Percentiles rank a stretch among this genome's conserved stretches.
Evolutionary conservation across 495 filamentous ascomycete genomes (phyloP).

Genomic region (Daldinia decipiens): DNA sequence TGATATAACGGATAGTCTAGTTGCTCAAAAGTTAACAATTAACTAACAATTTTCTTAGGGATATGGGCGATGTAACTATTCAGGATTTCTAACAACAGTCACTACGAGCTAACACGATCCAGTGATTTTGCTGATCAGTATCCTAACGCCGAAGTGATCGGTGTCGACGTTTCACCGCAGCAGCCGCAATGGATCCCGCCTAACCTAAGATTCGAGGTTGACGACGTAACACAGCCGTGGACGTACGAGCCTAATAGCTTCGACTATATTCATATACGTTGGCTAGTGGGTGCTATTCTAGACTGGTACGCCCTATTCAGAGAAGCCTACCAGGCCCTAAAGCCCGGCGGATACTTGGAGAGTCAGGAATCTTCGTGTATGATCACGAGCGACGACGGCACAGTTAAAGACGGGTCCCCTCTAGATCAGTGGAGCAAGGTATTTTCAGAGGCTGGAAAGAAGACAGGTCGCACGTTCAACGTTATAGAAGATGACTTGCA

Average conservation of each 20-base stretch:
- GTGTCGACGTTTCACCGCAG: constrained; percentile 66
- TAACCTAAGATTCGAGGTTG: constrained; percentile 65
- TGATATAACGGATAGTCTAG: neutral
- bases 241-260: constrained; percentile 55
- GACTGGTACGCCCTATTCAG: constrained; percentile 62
- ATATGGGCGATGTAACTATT: constrained; percentile 54
- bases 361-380: constrained; percentile 57
- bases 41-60: constrained; percentile 24
- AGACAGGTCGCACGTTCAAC: constrained; percentile 59
- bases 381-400: constrained; percentile 61
- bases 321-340: constrained; percentile 42
- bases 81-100: neutral
- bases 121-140: constrained; percentile 68
- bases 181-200: constrained; percentile 61
- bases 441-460: constrained; percentile 55
- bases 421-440: constrained; percentile 58
- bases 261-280: constrained; percentile 71
- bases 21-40: neutral
- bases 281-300: constrained; percentile 63
- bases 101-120: constrained; percentile 11
- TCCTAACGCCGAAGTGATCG: constrained; percentile 62
- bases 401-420: constrained; percentile 56
- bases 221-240: constrained; percentile 63
- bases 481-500: constrained; percentile 54
- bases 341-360: constrained; percentile 57